Evolutionary conservation across 225 moss, liverwort and hornwort genomes (phyloP).

Genomic region (Marchantia polymorpha): DNA sequence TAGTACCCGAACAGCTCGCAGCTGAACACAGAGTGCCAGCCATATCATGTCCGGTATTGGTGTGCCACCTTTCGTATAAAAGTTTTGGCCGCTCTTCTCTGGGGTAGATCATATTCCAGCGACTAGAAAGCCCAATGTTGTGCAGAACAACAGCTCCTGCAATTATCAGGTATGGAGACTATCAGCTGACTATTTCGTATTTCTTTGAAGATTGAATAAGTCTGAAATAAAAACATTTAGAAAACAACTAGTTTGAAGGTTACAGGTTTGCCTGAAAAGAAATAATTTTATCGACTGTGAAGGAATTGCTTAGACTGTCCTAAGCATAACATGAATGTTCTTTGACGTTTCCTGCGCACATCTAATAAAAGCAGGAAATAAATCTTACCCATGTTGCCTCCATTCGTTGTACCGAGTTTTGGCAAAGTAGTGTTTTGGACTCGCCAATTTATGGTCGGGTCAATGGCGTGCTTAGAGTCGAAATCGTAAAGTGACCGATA

Average conservation of each 20-base stretch:
- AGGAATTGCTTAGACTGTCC: too few species aligned
- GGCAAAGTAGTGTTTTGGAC: conserved; percentile 9
- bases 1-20: conserved; percentile 8
- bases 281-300: too few species aligned
- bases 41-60: background rate
- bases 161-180: background rate
- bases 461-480: conserved; percentile 1
- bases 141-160: conserved; percentile 12
- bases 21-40: conserved; percentile 16
- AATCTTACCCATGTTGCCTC: conserved; percentile 11
- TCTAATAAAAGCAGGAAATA: background rate
- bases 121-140: conserved; percentile 11
- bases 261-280: too few species aligned
- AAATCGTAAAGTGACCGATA: conserved; percentile 17
- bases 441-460: conserved; percentile 3
- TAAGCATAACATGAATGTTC: too few species aligned
- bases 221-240: too few species aligned
- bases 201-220: too few species aligned
- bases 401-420: conserved; percentile 6
- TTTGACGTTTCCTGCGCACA: background rate
- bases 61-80: conserved; percentile 12
- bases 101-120: conserved; percentile 5
- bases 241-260: too few species aligned
- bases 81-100: background rate
- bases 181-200: too few species aligned